Conservation (phyloP, 495 filamentous ascomycete genomes). For the Apodospora peruviana region DNA sequence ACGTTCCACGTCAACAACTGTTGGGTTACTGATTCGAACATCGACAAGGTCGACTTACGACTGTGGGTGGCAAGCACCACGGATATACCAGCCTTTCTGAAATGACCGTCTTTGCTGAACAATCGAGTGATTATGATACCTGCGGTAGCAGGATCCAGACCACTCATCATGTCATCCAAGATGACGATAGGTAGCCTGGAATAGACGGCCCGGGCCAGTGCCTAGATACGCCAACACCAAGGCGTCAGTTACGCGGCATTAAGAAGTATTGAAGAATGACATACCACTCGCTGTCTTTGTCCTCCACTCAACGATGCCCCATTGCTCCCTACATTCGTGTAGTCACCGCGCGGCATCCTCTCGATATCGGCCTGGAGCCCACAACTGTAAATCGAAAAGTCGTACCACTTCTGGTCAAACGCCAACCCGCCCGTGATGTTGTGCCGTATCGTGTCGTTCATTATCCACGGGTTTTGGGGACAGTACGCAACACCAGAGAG, state of each 20-base stretch:
- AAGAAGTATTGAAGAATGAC: too few species aligned
- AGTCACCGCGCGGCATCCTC: slow-evolving; percentile 45
- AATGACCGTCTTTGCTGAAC: slow-evolving; percentile 21
- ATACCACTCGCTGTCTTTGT: slow-evolving; percentile 52
- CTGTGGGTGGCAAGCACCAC: slow-evolving; percentile 11
- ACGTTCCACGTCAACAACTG: background rate
- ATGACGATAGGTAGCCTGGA: slow-evolving; percentile 14
- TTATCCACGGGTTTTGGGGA: slow-evolving; percentile 32
- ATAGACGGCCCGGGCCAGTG: slow-evolving; percentile 29
- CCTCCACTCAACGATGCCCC: slow-evolving; percentile 58
- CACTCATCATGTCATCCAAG: slow-evolving; percentile 50
- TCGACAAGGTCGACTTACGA: slow-evolving; percentile 6
- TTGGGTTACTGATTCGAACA: too few species aligned
- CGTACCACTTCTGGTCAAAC: slow-evolving; percentile 55
- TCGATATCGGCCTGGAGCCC: slow-evolving; percentile 49
- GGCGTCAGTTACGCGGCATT: too few species aligned
- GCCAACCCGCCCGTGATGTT: slow-evolving; percentile 33
- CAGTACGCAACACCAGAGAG: slow-evolving; percentile 17
- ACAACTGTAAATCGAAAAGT: slow-evolving; percentile 50
- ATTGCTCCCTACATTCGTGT: slow-evolving; percentile 54
- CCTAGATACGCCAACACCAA: too few species aligned
- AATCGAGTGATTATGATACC: slow-evolving; percentile 48
- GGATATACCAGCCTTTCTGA: slow-evolving; percentile 8
- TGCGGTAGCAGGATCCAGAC: slow-evolving; percentile 53
- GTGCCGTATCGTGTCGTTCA: slow-evolving; percentile 28